phyloP scores from a whole-genome alignment of 192 early-diverging fungal genomes.

The Glomus cerebriforme region DNA sequence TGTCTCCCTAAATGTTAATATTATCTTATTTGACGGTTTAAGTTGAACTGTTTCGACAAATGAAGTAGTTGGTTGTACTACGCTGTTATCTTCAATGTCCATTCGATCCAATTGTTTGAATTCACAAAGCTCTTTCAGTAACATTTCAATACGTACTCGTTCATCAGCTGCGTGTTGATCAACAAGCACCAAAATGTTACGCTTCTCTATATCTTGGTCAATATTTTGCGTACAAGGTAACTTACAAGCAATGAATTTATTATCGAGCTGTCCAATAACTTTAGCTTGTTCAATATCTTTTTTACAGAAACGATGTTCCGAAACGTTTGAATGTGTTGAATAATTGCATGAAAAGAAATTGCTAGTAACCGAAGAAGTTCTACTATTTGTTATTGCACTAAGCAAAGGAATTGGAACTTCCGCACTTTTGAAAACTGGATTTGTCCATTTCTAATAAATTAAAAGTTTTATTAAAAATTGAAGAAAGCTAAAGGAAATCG shows the following conservation, averaged over 20 bases:
- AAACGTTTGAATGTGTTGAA: constrained; percentile 14
- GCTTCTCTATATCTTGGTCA: neutral
- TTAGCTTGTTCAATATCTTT: constrained; percentile 39
- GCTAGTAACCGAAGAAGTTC: constrained; percentile 12
- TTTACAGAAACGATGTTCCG: constrained; percentile 45
- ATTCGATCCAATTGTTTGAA: neutral
- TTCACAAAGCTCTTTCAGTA: constrained; percentile 44
- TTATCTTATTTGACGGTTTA: constrained; percentile 46
- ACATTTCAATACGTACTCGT: constrained; percentile 63
- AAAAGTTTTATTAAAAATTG: neutral
- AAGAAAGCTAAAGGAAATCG: neutral
- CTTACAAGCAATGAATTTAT: constrained; percentile 63
- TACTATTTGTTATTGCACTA: neutral
- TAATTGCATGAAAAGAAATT: constrained; percentile 35
- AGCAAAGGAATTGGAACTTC: constrained; percentile 36
- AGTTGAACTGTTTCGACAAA: constrained; percentile 44
- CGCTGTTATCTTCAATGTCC: neutral
- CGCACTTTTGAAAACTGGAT: constrained; percentile 39
- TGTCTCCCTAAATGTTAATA: constrained; percentile 44
- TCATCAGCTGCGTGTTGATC: constrained; percentile 87
- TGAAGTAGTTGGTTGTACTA: neutral
- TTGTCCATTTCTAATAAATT: constrained; percentile 29
- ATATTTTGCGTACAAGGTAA: constrained; percentile 18
- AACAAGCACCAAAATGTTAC: constrained; percentile 51
- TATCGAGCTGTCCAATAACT: constrained; percentile 68